Evolutionary conservation across 139 green algal genomes (phyloP).

Genomic region (Gonium pectorale): DNA sequence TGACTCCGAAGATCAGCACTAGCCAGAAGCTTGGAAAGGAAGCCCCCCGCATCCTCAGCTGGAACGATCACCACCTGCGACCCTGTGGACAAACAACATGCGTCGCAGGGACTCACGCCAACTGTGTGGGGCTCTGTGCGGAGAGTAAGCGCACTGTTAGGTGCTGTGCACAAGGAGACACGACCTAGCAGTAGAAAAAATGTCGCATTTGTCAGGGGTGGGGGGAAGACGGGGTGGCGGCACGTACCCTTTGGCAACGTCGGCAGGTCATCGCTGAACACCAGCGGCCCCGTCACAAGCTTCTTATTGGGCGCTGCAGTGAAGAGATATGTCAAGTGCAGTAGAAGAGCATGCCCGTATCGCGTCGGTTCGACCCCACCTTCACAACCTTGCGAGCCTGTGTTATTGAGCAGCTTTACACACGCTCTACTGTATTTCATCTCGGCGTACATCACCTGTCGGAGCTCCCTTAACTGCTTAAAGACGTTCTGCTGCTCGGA

Average conservation of each 20-base stretch:
- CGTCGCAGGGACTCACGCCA: no score
- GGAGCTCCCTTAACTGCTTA: constrained; percentile 8
- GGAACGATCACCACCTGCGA: constrained; percentile 12
- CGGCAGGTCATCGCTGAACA: background rate
- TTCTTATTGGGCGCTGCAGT: background rate
- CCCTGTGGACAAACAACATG: background rate
- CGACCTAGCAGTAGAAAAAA: no score
- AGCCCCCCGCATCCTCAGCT: background rate
- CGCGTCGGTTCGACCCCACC: background rate
- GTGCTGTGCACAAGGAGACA: no score
- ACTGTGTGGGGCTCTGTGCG: no score
- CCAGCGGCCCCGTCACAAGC: background rate
- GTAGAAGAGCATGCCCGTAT: background rate
- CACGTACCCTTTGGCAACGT: no score
- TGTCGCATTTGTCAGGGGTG: no score
- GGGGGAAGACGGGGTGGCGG: no score
- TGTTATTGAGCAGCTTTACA: background rate
- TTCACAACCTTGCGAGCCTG: constrained; percentile 25
- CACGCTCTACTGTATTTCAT: constrained; percentile 26
- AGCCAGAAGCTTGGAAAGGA: background rate
- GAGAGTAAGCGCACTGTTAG: no score
- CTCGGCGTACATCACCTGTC: constrained; percentile 17
- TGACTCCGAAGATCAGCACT: background rate
- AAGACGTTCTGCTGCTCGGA: no score
- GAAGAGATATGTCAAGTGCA: no score